Evolutionary conservation across 2,329 filamentous ascomycete species (phyloP).

Genomic region (Alternaria sp.): DNA sequence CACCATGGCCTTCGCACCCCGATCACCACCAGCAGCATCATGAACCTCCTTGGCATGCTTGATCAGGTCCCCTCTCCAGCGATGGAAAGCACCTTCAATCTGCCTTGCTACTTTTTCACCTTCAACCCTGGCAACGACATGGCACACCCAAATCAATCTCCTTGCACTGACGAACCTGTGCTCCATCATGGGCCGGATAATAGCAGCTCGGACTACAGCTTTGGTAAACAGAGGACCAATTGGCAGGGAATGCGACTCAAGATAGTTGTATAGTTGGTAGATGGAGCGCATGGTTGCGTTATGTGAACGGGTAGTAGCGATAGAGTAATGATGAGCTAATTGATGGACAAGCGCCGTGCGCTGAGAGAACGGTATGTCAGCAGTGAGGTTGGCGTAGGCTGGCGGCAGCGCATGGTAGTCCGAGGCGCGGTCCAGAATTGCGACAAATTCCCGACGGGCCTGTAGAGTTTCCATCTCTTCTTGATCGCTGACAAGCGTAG

Average conservation of each 20-base stretch:
- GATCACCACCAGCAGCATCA: slow-evolving; percentile 23
- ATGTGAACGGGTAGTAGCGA: slow-evolving; percentile 28
- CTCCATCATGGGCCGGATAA: slow-evolving; percentile 36
- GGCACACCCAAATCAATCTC: slow-evolving; percentile 38
- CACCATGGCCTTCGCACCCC: slow-evolving; percentile 30
- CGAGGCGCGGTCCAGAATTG: slow-evolving; percentile 33
- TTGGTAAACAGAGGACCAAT: slow-evolving; percentile 40
- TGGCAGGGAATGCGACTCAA: slow-evolving; percentile 23
- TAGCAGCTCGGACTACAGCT: slow-evolving; percentile 31
- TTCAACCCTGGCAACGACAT: slow-evolving; percentile 36
- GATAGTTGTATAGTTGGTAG: slow-evolving; percentile 37
- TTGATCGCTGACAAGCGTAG: not conserved
- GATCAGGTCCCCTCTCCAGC: slow-evolving; percentile 40
- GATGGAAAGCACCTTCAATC: slow-evolving; percentile 36
- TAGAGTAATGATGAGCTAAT: slow-evolving; percentile 42
- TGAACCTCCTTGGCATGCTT: slow-evolving; percentile 25
- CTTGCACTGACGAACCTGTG: slow-evolving; percentile 37
- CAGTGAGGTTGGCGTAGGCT: slow-evolving; percentile 19
- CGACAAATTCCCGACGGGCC: slow-evolving; percentile 29
- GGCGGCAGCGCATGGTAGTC: slow-evolving; percentile 32
- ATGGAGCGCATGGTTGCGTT: slow-evolving; percentile 33
- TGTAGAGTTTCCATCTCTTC: not conserved
- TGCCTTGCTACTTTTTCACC: slow-evolving; percentile 34
- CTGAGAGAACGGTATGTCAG: slow-evolving; percentile 17
- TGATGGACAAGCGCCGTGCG: slow-evolving; percentile 37